Conservation (phyloP, 2,329 filamentous ascomycete genomes). For the Aureobasidium leucospermi region DNA sequence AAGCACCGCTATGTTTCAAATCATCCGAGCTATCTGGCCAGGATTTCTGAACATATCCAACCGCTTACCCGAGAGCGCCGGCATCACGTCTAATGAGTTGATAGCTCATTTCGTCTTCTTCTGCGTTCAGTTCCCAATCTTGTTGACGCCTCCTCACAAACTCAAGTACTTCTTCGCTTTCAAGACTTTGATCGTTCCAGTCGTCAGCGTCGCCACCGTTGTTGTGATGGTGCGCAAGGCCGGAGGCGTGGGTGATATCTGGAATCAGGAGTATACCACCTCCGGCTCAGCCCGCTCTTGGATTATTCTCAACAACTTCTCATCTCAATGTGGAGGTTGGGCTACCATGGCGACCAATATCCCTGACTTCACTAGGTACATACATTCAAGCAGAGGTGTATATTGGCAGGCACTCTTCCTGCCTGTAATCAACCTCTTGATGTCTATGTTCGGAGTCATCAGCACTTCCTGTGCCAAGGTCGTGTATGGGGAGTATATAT, state of each 20-base stretch:
- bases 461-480: slow-evolving; percentile 48
- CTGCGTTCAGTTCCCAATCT: slow-evolving; percentile 46
- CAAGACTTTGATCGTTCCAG: slow-evolving; percentile 28
- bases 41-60: slow-evolving; percentile 49
- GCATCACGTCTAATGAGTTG: slow-evolving; percentile 51
- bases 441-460: slow-evolving; percentile 50
- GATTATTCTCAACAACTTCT: slow-evolving; percentile 24
- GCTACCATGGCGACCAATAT: slow-evolving; percentile 31
- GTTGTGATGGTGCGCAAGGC: slow-evolving; percentile 18
- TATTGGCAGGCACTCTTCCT: slow-evolving; percentile 35
- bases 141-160: slow-evolving; percentile 37
- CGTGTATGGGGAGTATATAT: slow-evolving; percentile 43
- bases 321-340: slow-evolving; percentile 22
- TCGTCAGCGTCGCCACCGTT: slow-evolving; percentile 11
- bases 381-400: slow-evolving; percentile 22
- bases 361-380: slow-evolving; percentile 30
- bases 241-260: slow-evolving; percentile 24
- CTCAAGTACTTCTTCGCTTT: slow-evolving; percentile 47
- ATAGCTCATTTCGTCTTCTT: slow-evolving; percentile 51
- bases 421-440: slow-evolving; percentile 42
- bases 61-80: slow-evolving; percentile 41
- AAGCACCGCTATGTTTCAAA: slow-evolving; percentile 43
- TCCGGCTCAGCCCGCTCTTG: slow-evolving; percentile 22
- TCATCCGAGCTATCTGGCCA: slow-evolving; percentile 47
- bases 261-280: slow-evolving; percentile 23